phyloP scores from a whole-genome alignment of 2,329 filamentous ascomycete species.

The Diaporthe vexans region DNA sequence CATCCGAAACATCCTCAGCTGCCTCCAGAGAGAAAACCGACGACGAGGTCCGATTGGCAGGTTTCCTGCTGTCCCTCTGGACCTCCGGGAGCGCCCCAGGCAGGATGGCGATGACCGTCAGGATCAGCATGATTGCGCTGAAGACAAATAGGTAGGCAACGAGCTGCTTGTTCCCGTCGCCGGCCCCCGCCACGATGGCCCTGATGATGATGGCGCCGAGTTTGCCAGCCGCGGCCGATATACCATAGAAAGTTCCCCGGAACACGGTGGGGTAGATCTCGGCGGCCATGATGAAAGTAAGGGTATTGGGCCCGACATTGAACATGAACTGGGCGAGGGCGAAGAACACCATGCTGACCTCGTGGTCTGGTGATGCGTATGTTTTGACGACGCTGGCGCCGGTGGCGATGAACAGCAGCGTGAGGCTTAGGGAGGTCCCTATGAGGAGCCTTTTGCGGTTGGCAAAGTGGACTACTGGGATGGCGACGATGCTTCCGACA shows the following conservation, averaged over 20 bases:
- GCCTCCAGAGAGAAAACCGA: background rate
- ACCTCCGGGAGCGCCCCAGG: conserved; percentile 35
- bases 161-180: background rate
- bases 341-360: conserved; percentile 43
- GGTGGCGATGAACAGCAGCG: conserved; percentile 42
- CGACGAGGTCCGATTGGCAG: background rate
- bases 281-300: conserved; percentile 50
- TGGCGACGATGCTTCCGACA: conserved; percentile 41
- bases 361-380: conserved; percentile 38
- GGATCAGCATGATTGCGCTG: conserved; percentile 23
- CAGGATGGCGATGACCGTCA: conserved; percentile 7
- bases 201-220: conserved; percentile 48
- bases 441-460: conserved; percentile 41
- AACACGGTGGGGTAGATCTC: conserved; percentile 51
- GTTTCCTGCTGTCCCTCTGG: conserved; percentile 6
- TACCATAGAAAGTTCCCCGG: conserved; percentile 50
- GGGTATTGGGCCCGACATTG: conserved; percentile 50
- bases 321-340: conserved; percentile 47
- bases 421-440: conserved; percentile 36
- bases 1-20: background rate
- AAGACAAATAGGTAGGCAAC: conserved; percentile 14
- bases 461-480: conserved; percentile 41
- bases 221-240: conserved; percentile 50
- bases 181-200: conserved; percentile 27
- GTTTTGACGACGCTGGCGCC: conserved; percentile 44